A percentile compares a stretch with the other conserved stretches of the same genome.
Conservation (phyloP, 192 early-diverging fungal species). For the Gonapodya sp. region DNA sequence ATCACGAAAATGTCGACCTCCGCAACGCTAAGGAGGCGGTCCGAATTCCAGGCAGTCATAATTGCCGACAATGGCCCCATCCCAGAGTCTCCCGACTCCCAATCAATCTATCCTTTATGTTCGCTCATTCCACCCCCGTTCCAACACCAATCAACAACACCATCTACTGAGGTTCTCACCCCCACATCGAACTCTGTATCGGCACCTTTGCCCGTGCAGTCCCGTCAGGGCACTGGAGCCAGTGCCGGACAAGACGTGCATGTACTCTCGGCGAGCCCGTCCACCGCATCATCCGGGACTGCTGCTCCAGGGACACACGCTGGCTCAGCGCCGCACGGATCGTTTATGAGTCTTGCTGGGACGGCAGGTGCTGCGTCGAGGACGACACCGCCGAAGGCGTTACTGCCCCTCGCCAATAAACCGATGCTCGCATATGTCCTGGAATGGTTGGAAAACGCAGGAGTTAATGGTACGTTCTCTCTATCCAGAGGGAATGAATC, state of each 20-base stretch:
- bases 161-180: neutral
- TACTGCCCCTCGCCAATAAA: slow-evolving; percentile 86
- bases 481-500: too few relatives aligned
- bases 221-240: slow-evolving; percentile 1
- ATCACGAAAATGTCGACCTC: neutral
- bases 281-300: neutral
- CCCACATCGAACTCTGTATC: neutral
- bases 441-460: slow-evolving; percentile 86
- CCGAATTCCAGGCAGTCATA: slow-evolving; percentile 61
- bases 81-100: neutral
- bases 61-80: slow-evolving; percentile 46
- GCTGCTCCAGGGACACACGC: neutral
- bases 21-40: neutral
- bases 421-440: slow-evolving; percentile 91
- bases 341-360: neutral
- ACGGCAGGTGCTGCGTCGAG: neutral
- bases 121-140: neutral
- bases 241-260: neutral
- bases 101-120: neutral
- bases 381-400: slow-evolving; percentile 62
- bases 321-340: neutral
- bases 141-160: neutral
- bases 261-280: neutral
- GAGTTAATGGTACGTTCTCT: slow-evolving; percentile 34
- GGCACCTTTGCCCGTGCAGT: neutral